These are phyloP conservation scores for Puccinellia tenuiflora DNA, from an alignment of 176 grass and related monocot genomes.

Conservation along the genomic window DNA sequence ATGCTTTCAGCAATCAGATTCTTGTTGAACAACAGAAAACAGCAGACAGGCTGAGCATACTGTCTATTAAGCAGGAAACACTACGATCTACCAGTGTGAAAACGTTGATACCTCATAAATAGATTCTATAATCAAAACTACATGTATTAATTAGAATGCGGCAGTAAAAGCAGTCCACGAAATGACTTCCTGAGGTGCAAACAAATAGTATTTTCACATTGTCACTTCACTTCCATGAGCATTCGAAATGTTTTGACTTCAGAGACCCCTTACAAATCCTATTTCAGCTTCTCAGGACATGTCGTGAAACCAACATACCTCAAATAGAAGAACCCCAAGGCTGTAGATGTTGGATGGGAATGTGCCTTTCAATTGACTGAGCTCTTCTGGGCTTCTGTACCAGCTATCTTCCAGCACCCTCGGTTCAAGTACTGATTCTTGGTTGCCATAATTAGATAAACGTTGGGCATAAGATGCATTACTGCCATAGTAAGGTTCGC, in stretches of 20 bases:
- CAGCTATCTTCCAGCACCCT: slow-evolving; percentile 77
- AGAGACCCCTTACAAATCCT: slow-evolving; percentile 11
- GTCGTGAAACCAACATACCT: slow-evolving; percentile 49
- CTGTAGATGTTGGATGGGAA: slow-evolving; percentile 75
- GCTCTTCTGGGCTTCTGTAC: slow-evolving; percentile 85
- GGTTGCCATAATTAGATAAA: slow-evolving; percentile 28
- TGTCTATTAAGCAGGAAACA: slow-evolving; percentile 9
- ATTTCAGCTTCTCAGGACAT: not conserved
- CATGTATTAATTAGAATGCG: not conserved
- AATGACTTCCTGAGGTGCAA: not conserved
- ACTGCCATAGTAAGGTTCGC: slow-evolving; percentile 8
- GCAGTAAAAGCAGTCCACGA: not conserved
- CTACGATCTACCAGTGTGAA: not conserved
- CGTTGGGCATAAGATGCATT: slow-evolving; percentile 4
- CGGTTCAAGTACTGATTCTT: slow-evolving; percentile 37
- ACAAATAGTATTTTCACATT: not conserved
- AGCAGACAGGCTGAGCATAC: not conserved
- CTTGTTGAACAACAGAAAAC: not conserved
- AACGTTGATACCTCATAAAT: not conserved
- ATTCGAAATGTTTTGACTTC: not conserved
- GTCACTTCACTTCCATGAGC: not conserved
- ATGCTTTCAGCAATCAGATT: slow-evolving; percentile 13
- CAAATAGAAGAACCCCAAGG: slow-evolving; percentile 96
- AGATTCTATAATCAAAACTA: not conserved
- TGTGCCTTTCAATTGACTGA: slow-evolving; percentile 29